Evolutionary conservation across 306 rosid species (phyloP), one percentile per base, ranked within the genome.

Genomic region (Oemleria cerasiformis): DNA sequence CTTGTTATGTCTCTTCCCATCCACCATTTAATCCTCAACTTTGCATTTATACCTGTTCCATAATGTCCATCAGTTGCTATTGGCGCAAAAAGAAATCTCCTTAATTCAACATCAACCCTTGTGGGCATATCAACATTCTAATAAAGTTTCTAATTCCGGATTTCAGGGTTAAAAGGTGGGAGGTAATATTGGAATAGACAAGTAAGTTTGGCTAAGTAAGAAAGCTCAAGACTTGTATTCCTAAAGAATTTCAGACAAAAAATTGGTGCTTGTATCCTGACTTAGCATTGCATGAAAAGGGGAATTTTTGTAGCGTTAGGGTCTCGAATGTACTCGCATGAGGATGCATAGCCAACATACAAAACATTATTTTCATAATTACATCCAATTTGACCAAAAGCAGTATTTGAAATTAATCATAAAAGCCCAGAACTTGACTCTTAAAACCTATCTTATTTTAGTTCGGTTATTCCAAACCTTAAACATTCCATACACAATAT

Each of bases 1-100:
- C 20, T 47, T 17, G 58, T 68, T 66, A 23, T 51, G 38, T 42
- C 16, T 40, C 39, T 73, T 73, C 15, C 47, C 39, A 78, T 67
- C 15, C 55, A 10, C 41, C 45, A 34, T 12, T 0, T 43, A 19
- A 50, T 7, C 21, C 57, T 5, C 5, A 67, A 23, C 34, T 43
- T 15, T 20, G 55, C 66, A 34, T 36, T 50, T 23, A 40, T 67
- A 25, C 36, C 8, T 47, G 62, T 63, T 54, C 65, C 5, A 36
- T 56, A 51, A n/a, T 53, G 56, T 53, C 45, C 36, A 43, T 20
- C 8, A 20, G 48, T 25, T 44, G 61, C 75, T 34, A 38, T 25
- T 30, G 42, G 34, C 25, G 0, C 41, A 30, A 3, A 57, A 60
- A 49, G 17, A 36, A 55, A 41, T 13, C 44, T 4, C 21, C 60